Percentiles rank a stretch among this genome's conserved stretches.
Evolutionary conservation across 2,329 filamentous ascomycete genomes (phyloP).

Genomic region (Phyllosticta citrichinensis): DNA sequence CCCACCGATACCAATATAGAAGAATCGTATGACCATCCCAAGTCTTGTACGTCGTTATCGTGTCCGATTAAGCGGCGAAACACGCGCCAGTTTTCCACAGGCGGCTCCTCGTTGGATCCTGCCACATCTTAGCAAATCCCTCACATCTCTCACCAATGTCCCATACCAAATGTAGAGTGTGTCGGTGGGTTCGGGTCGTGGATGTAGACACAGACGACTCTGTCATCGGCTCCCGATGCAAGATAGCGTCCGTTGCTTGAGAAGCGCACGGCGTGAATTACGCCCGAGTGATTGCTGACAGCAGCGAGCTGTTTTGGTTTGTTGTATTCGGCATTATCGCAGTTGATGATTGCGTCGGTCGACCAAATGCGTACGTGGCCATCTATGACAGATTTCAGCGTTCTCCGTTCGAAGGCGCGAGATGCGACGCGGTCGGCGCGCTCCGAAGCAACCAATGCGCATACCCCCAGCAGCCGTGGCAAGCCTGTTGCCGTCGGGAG

Average conservation of each 20-base stretch:
- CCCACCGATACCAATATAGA: conserved; percentile 94
- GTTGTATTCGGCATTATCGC: conserved; percentile 58
- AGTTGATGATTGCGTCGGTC: conserved; percentile 81
- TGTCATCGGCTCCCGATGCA: conserved; percentile 94
- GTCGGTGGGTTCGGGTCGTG: conserved; percentile 73
- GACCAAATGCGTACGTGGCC: conserved; percentile 98
- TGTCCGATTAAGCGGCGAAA: conserved; percentile 88
- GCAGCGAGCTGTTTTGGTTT: conserved; percentile 90
- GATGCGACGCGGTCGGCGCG: not conserved
- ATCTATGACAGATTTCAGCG: conserved; percentile 44
- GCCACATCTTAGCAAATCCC: conserved; percentile 13
- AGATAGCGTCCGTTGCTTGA: conserved; percentile 91
- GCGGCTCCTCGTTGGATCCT: conserved; percentile 80
- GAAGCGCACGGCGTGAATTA: conserved; percentile 94
- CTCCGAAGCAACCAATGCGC: conserved; percentile 17
- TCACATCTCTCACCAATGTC: not conserved
- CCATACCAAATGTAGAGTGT: conserved; percentile 66
- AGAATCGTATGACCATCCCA: conserved; percentile 94
- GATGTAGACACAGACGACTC: conserved; percentile 95
- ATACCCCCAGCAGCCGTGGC: conserved; percentile 88
- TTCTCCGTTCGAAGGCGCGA: conserved; percentile 14
- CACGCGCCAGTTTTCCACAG: conserved; percentile 97
- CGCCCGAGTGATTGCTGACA: conserved; percentile 96
- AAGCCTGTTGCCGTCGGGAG: conserved; percentile 81
- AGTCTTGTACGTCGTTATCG: conserved; percentile 96